Percentiles rank a stretch among this genome's conserved stretches.
Conservation (phyloP, 768 basidiomycete species). For the Amanita muscaria region DNA sequence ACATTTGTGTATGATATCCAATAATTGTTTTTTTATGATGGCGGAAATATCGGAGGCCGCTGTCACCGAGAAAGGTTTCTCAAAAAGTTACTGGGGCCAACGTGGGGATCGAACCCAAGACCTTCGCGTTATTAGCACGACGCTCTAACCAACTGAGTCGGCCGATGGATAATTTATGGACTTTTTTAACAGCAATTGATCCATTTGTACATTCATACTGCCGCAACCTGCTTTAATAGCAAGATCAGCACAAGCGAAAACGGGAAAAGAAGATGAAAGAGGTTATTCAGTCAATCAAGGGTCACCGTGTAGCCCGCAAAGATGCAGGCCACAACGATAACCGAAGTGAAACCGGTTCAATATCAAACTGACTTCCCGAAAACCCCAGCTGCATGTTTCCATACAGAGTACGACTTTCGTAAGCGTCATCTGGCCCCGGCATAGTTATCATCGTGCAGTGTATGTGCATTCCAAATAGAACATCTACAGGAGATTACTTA, state of each 20-base stretch:
- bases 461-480: neutral
- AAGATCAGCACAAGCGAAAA: too few relatives aligned
- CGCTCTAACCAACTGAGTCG: conserved; percentile 94
- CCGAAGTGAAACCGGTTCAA: conserved; percentile 42
- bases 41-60: neutral
- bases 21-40: neutral
- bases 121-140: conserved; percentile 84
- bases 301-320: neutral
- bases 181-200: neutral
- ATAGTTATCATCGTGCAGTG: conserved; percentile 13
- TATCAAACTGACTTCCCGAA: conserved; percentile 49
- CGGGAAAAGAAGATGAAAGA: too few relatives aligned
- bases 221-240: too few relatives aligned
- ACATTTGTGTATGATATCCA: neutral
- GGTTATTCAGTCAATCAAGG: too few relatives aligned
- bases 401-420: conserved; percentile 16
- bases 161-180: conserved; percentile 46
- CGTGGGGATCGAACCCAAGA: conserved; percentile 78
- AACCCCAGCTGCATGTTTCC: neutral
- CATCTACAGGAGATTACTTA: conserved; percentile 1
- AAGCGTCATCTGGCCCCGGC: conserved; percentile 90
- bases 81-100: conserved; percentile 39
- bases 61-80: neutral
- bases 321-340: neutral
- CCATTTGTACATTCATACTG: too few relatives aligned